These are phyloP conservation scores for Solanum aculeatissimum DNA, from an alignment of 305 asterid species.

Conservation along the genomic window DNA sequence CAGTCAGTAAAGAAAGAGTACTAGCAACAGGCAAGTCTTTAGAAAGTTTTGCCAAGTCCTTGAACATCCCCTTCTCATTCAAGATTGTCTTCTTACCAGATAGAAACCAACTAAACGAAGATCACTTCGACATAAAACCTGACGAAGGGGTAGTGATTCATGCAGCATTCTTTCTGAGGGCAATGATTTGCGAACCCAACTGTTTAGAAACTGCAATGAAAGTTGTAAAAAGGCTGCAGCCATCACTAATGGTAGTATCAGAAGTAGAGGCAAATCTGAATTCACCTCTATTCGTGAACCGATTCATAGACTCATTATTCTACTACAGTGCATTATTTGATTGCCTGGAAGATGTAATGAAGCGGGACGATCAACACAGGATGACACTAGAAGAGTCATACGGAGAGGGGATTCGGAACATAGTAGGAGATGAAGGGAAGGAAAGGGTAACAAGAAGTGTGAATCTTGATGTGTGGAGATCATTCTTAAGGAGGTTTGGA, in stretches of 20 bases:
- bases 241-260: constrained; percentile 13
- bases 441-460: constrained; percentile 22
- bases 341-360: constrained; percentile 16
- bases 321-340: constrained; percentile 25
- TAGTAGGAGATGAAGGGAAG: constrained; percentile 14
- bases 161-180: constrained; percentile 5
- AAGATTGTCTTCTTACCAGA: constrained; percentile 12
- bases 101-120: constrained; percentile 10
- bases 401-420: constrained; percentile 8
- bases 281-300: constrained; percentile 24
- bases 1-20: neutral
- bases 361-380: constrained; percentile 5
- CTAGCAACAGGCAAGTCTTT: constrained; percentile 21
- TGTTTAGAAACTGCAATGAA: constrained; percentile 19
- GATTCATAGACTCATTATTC: constrained; percentile 30
- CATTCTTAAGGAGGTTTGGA: constrained; percentile 20
- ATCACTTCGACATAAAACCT: constrained; percentile 7
- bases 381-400: constrained; percentile 11
- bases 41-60: constrained; percentile 19
- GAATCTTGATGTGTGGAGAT: constrained; percentile 26
- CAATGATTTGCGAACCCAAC: constrained; percentile 5
- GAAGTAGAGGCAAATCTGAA: constrained; percentile 34
- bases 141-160: constrained; percentile 21
- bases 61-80: constrained; percentile 25
- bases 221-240: constrained; percentile 14